Evolutionary conservation across 2,329 filamentous ascomycete species (phyloP).

Genomic region (Alternaria ethzedia): DNA sequence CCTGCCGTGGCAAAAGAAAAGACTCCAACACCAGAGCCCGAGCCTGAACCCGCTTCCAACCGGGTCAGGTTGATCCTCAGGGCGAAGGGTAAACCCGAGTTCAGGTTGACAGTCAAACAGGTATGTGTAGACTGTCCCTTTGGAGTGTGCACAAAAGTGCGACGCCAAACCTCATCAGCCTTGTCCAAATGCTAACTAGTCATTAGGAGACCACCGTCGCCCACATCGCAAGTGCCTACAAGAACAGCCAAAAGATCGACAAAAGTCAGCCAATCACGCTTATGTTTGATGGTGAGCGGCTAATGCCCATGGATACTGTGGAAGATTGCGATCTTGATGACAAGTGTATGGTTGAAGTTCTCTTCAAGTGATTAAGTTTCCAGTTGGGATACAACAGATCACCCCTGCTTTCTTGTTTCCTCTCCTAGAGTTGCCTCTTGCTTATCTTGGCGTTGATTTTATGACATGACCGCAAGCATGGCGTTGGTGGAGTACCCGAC

Average conservation of each 20-base stretch:
- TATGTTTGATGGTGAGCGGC: slow-evolving; percentile 47
- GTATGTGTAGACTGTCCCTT: slow-evolving; percentile 42
- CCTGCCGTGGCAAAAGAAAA: slow-evolving; percentile 20
- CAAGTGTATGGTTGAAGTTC: slow-evolving; percentile 45
- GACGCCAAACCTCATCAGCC: not conserved
- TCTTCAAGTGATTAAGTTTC: slow-evolving; percentile 37
- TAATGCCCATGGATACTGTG: slow-evolving; percentile 42
- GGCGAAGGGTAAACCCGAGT: slow-evolving; percentile 58
- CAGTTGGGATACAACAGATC: not conserved
- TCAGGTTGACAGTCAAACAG: slow-evolving; percentile 57
- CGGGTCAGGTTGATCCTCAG: slow-evolving; percentile 58
- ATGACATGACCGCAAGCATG: slow-evolving; percentile 1
- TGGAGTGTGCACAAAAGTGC: not conserved
- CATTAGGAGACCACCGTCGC: slow-evolving; percentile 39
- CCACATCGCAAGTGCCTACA: slow-evolving; percentile 40
- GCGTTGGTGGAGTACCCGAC: slow-evolving; percentile 7
- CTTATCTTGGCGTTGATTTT: not conserved
- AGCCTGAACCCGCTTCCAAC: slow-evolving; percentile 25
- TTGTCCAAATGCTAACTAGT: slow-evolving; percentile 12
- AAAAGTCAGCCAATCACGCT: slow-evolving; percentile 40
- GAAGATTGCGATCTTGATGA: slow-evolving; percentile 46
- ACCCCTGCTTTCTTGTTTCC: not conserved
- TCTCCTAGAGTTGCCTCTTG: not conserved
- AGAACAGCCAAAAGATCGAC: slow-evolving; percentile 26
- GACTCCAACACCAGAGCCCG: slow-evolving; percentile 25